phyloP scores from a whole-genome alignment of 192 early-diverging fungal genomes.

The Linnemannia hyalina region DNA sequence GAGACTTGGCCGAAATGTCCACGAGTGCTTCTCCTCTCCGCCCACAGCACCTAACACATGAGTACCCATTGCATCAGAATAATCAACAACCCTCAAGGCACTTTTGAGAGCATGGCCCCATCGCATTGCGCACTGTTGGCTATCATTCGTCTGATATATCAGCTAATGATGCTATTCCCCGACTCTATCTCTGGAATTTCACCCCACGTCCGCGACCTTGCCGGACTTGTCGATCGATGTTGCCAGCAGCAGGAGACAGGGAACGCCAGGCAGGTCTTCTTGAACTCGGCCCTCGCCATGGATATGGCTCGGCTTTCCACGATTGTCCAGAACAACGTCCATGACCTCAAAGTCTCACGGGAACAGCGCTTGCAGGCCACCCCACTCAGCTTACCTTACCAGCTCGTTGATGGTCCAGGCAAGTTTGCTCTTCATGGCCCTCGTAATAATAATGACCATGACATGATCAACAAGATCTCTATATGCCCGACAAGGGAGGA shows the following conservation, averaged over 20 bases:
- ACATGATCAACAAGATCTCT: slow-evolving; percentile 44
- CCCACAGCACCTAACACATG: not conserved
- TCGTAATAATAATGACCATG: slow-evolving; percentile 60
- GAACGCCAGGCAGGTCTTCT: not conserved
- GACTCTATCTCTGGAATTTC: not conserved
- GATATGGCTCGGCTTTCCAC: not conserved
- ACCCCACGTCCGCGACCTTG: not conserved
- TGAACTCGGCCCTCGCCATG: not conserved
- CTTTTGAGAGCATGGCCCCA: not conserved
- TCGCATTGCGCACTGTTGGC: slow-evolving; percentile 37
- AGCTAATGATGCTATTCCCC: slow-evolving; percentile 37
- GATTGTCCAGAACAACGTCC: not conserved
- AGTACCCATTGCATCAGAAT: not conserved
- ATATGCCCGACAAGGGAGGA: slow-evolving; percentile 63
- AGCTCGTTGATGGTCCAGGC: not conserved
- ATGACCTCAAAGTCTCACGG: too few species aligned
- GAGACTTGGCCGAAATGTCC: slow-evolving; percentile 3
- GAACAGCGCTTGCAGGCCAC: not conserved
- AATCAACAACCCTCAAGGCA: not conserved
- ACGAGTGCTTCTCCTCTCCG: not conserved
- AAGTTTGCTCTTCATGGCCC: not conserved
- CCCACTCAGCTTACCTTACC: not conserved
- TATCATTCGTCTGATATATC: slow-evolving; percentile 49
- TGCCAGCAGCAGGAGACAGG: not conserved
- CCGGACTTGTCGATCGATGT: not conserved